Evolutionary conservation across 164 flowering plant species (phyloP).

Genomic region (Annona squamosa): DNA sequence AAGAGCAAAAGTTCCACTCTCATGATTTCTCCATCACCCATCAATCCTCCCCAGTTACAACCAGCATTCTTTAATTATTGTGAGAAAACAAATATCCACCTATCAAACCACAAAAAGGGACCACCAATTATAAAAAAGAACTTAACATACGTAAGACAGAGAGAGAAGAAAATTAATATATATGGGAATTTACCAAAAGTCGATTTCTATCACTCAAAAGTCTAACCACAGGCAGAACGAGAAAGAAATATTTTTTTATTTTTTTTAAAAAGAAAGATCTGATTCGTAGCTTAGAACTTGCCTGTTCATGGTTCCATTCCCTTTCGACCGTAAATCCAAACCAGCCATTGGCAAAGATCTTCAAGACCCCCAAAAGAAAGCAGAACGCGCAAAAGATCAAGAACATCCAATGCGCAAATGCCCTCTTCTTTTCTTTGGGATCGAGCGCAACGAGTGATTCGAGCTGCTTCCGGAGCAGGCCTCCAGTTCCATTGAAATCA

Average conservation of each 20-base stretch:
- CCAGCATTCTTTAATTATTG: background rate
- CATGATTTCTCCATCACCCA: background rate
- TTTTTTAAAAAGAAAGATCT: no score
- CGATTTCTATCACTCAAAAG: background rate
- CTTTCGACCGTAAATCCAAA: constrained; percentile 66
- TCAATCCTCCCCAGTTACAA: background rate
- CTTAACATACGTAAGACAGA: no score
- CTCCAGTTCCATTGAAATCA: constrained; percentile 32
- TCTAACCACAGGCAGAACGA: background rate
- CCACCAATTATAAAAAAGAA: no score
- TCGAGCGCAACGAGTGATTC: constrained; percentile 27
- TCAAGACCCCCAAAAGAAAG: constrained; percentile 69
- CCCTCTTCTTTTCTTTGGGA: constrained; percentile 55
- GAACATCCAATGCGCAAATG: constrained; percentile 81
- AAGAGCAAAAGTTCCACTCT: background rate
- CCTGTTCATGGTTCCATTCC: constrained; percentile 13
- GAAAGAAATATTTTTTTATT: background rate
- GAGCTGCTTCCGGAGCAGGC: constrained; percentile 14
- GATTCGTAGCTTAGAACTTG: background rate
- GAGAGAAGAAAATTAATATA: no score
- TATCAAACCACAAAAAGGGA: no score
- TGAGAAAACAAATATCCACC: background rate
- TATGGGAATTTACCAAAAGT: background rate
- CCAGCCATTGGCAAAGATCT: constrained; percentile 78
- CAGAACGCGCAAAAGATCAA: constrained; percentile 78